Base-by-base conservation (phyloP, 345 rosid species). In the Camelina laxa region DNA sequence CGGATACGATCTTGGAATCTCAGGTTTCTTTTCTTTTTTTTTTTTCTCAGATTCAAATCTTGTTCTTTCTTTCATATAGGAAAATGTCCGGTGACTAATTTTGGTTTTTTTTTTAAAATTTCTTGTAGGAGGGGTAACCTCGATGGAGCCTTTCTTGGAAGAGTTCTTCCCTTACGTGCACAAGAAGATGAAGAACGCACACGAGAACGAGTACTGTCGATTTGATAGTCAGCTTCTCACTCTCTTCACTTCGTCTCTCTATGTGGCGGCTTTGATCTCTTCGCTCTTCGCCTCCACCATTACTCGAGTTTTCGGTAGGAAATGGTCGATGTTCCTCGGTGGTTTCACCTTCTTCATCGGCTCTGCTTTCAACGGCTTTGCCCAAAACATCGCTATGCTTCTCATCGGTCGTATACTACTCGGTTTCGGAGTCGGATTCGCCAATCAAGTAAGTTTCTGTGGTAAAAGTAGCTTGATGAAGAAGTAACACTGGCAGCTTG, bases 1-100 rank as follows among this genome's bases (percentile, higher is more conserved):
- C 39, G 94, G 96, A 24, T 92, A 92, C 61, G 96, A 92, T 74
- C 73, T 89, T 3, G 97, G 96, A 8, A 89, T 92, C 77, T 92
- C 93, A 76, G 92, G 96, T 87, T 56, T 20, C 27, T 24, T 24
- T 24, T 24, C 2, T 17, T 17, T 17, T 6, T 9, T 15, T 19
- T 19, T 2, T 4, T 27, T 16, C 36, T 63, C 42, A 58, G 65
- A 45, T 49, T 61, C 41, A 47, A 22, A 10, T 66, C 30, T 39
- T 60, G 15, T 27, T 67, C 31, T 51, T 50, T 15, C 30, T 50
- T 12, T 42, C 24, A 31, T 35, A 11, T 5, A 45, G 15, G 41
- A 66, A 66, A 45, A 19, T 47, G 9, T 65, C 42, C 65, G 7
- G 64, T 31, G 24, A 35, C 21, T 16, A 53, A 58, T n/a, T 21